A percentile compares a stretch with the other conserved stretches of the same genome.
Evolutionary conservation across 495 filamentous ascomycete genomes (phyloP).

Genomic region (Hypoxylon lenormandii): DNA sequence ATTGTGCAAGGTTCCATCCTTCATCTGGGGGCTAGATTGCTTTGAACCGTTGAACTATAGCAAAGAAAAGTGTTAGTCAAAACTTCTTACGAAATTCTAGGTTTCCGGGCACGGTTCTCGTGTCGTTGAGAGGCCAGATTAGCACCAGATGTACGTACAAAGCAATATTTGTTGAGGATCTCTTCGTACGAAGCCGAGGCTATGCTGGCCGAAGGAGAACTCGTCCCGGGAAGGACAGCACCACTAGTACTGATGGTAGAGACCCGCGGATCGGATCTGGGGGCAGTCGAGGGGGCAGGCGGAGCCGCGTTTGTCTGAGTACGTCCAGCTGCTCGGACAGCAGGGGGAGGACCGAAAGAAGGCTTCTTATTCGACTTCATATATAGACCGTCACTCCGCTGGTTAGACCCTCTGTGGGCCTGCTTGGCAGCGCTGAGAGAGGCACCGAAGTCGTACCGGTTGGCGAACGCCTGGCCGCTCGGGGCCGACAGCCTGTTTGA

Average conservation of each 20-base stretch:
- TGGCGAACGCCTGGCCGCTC: conserved; percentile 82
- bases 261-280: conserved; percentile 25
- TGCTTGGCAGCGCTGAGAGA: conserved; percentile 87
- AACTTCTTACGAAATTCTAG: conserved; percentile 11
- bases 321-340: conserved; percentile 39
- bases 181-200: conserved; percentile 91
- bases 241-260: conserved; percentile 23
- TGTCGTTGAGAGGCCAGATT: conserved; percentile 48
- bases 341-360: conserved; percentile 46
- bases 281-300: conserved; percentile 1
- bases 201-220: conserved; percentile 59
- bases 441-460: conserved; percentile 91
- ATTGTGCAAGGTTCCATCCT: conserved; percentile 48
- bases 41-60: conserved; percentile 61
- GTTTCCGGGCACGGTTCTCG: conserved; percentile 34
- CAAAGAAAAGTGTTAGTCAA: conserved; percentile 40
- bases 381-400: conserved; percentile 64
- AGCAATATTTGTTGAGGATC: conserved; percentile 96
- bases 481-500: conserved; percentile 64
- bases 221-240: conserved; percentile 34
- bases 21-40: conserved; percentile 54
- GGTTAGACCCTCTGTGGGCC: conserved; percentile 67
- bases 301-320: conserved; percentile 32
- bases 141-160: conserved; percentile 76
- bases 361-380: conserved; percentile 61